Evolutionary conservation across 1,139 yeast species (phyloP).

Genomic region (Candida sp.): DNA sequence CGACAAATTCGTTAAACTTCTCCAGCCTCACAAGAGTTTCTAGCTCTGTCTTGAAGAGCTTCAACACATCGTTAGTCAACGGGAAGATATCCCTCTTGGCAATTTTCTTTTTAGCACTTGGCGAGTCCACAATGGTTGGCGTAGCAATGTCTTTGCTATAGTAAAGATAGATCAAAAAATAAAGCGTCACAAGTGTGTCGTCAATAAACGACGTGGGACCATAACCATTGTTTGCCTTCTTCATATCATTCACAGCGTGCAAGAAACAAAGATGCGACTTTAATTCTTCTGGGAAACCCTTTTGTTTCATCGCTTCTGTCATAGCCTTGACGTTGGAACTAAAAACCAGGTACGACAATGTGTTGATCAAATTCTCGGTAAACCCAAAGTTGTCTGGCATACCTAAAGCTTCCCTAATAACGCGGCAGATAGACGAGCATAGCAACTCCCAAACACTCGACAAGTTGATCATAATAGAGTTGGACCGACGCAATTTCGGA

Average conservation of each 20-base stretch:
- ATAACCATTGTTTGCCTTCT: conserved; percentile 79
- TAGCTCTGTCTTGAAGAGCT: conserved; percentile 29
- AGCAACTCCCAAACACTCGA: conserved; percentile 69
- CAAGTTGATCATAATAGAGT: conserved; percentile 72
- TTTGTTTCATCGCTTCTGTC: conserved; percentile 29
- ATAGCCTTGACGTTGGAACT: conserved; percentile 40
- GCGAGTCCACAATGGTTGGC: conserved; percentile 24
- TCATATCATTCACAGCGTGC: conserved; percentile 62
- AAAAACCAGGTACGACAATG: conserved; percentile 52
- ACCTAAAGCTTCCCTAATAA: conserved; percentile 49
- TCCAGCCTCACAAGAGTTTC: conserved; percentile 36
- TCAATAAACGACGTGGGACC: conserved; percentile 83
- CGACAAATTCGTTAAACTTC: conserved; percentile 35
- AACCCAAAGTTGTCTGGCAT: conserved; percentile 55
- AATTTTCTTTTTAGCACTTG: conserved; percentile 41
- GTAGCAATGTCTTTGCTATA: conserved; percentile 14
- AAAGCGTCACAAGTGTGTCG: conserved; percentile 71
- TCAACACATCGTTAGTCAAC: conserved; percentile 39
- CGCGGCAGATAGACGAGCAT: conserved; percentile 49
- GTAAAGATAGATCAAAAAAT: conserved; percentile 50
- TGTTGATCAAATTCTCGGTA: conserved; percentile 57
- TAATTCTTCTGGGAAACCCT: conserved; percentile 30
- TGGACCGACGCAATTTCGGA: conserved; percentile 75
- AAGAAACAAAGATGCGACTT: conserved; percentile 46
- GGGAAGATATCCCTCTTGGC: conserved; percentile 53